These are phyloP conservation scores for Penicillium ucsense DNA, from an alignment of 495 filamentous ascomycete species.

Conservation along the genomic window DNA sequence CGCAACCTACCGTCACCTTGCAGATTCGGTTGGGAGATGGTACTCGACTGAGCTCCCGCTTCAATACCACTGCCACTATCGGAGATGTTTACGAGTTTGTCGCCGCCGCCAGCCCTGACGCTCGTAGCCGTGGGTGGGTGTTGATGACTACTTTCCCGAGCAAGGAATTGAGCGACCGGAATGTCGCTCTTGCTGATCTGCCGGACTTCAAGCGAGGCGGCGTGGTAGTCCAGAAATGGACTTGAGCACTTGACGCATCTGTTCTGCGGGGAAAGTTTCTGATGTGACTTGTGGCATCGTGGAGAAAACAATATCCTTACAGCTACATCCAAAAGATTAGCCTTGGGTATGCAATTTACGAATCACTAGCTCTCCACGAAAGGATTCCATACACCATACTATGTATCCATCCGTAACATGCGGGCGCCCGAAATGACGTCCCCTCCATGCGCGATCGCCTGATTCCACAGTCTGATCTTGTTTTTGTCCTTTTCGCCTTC, in stretches of 20 bases:
- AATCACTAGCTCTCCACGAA: too few species aligned
- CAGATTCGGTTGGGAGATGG: conserved; percentile 90
- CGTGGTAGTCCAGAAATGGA: conserved; percentile 85
- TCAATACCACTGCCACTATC: conserved; percentile 86
- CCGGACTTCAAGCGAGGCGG: conserved; percentile 76
- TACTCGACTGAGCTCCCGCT: conserved; percentile 72
- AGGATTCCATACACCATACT: too few species aligned
- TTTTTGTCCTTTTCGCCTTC: too few species aligned
- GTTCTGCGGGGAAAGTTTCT: too few species aligned
- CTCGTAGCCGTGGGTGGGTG: conserved; percentile 56
- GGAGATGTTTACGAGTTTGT: conserved; percentile 88
- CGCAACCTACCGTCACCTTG: conserved; percentile 66
- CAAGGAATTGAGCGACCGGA: conserved; percentile 77
- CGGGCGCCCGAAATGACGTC: too few species aligned
- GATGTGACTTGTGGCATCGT: too few species aligned
- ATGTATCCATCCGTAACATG: too few species aligned
- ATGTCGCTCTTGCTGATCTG: conserved; percentile 60
- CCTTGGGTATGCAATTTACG: too few species aligned
- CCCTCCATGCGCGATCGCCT: too few species aligned
- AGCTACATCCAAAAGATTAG: too few species aligned
- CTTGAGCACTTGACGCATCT: conserved; percentile 15
- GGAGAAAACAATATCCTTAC: too few species aligned
- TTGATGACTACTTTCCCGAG: conserved; percentile 94
- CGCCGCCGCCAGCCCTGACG: conserved; percentile 49
- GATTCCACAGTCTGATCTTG: too few species aligned